Evolutionary conservation across 768 basidiomycete species (phyloP), one percentile per base, ranked within the genome.

Genomic region (Tricholoma bakamatsutake): DNA sequence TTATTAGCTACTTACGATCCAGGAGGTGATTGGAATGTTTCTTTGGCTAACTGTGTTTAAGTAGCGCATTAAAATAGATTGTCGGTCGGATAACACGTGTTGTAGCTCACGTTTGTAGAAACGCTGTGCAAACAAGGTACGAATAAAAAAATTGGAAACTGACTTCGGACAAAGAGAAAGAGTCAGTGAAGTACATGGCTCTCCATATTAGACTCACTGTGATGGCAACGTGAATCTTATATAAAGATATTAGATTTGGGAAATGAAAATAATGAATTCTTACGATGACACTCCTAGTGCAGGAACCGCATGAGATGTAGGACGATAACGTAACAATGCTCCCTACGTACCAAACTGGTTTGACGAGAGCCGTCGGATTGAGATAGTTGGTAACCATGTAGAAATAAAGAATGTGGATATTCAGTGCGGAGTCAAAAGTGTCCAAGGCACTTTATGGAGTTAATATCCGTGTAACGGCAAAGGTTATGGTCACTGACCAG

Each of bases 361-460:
- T 56, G 12, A 62, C 8, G 17, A 84, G 67, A 2, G 81, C 75
- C 15, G 66, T 5, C 2, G 77, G 75, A 59, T 80, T 78, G 55
- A 77, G 64, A 60, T 76, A 85, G 66, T 85, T 82, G 40, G 63
- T 68, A 42, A 85, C 80, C 50, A 83, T 72, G 59, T 85, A 85
- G 61, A 73, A 73, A 59, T 85, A 86, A 37, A 81, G 70, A 58
- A 82, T 75, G 62, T 85, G 83, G 49, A 72, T 71, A 46, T 77
- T 79, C 53, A 85, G 61, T 42, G 68, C 71, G 0, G 77, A 76
- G 61, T 83, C 80, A 54, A 84, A 79, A 0, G 83, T 82, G 63
- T 85, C 83, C 21, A 85, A 60, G 4, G 69, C 55, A 77, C 81
- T 82, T 39, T 28, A 33, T 47, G 24, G 48, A 31, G 24, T 40